Conservation (phyloP, 164 flowering plant genomes). For the Houttuynia cordata region DNA sequence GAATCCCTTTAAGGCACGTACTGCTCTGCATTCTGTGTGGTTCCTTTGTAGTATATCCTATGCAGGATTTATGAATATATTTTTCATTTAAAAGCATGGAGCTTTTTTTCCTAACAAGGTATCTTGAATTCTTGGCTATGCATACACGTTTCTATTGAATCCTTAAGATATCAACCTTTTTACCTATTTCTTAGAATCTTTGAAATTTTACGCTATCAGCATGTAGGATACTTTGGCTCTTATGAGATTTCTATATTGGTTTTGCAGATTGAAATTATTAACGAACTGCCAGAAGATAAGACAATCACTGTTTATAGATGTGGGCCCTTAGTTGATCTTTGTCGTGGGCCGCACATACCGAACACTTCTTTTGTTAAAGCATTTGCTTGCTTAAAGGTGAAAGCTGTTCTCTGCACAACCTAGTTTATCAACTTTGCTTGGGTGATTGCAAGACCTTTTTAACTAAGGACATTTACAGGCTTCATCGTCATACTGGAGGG, state of each 20-base stretch:
- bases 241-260: background rate
- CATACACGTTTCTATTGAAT: no score
- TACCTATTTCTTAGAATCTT: background rate
- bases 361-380: conserved; percentile 96
- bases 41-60: no score
- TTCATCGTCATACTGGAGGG: conserved; percentile 97
- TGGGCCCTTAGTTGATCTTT: conserved; percentile 95
- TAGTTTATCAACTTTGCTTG: background rate
- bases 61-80: background rate
- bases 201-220: background rate
- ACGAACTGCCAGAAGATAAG: conserved; percentile 81
- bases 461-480: conserved; percentile 40
- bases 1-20: conserved; percentile 67
- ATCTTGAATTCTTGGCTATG: no score
- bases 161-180: no score
- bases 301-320: conserved; percentile 98
- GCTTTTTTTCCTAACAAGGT: no score
- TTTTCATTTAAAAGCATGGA: background rate
- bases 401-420: background rate
- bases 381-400: conserved; percentile 80
- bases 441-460: background rate
- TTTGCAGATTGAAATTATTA: conserved; percentile 79
- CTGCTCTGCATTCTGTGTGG: background rate
- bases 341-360: conserved; percentile 99
- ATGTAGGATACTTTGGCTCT: background rate